Conservation (phyloP, 192 early-diverging fungal genomes). For the Geosiphon pyriformis region DNA sequence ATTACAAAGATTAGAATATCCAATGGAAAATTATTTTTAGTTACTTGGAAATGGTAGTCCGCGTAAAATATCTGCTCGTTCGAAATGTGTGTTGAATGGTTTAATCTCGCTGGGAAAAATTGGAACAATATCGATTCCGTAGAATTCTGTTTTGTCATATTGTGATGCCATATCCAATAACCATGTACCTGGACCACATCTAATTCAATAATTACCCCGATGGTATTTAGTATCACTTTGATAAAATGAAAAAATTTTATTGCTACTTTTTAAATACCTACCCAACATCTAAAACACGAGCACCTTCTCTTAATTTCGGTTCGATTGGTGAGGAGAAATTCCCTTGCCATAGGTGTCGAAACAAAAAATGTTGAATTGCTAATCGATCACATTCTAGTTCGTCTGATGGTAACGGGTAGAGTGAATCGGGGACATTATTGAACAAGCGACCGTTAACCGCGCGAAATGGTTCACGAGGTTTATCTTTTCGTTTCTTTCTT, state of each 20-base stretch:
- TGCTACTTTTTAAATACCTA: no score
- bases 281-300: neutral
- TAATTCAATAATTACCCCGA: no score
- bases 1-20: no score
- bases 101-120: slow-evolving; percentile 10
- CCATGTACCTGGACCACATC: slow-evolving; percentile 7
- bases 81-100: neutral
- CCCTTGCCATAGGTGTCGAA: neutral
- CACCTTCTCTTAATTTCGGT: neutral
- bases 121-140: slow-evolving; percentile 2
- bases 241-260: no score
- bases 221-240: no score
- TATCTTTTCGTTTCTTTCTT: no score
- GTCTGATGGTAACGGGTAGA: neutral
- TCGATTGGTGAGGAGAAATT: neutral
- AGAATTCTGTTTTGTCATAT: neutral
- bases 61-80: neutral
- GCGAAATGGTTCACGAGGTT: no score
- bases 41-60: neutral
- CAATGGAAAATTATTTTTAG: no score
- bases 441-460: neutral
- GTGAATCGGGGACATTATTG: neutral
- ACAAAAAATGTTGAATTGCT: neutral
- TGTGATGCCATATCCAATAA: neutral
- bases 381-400: neutral